Base-by-base conservation (phyloP, 2,329 filamentous ascomycete genomes). In the Botryotinia calthae region DNA sequence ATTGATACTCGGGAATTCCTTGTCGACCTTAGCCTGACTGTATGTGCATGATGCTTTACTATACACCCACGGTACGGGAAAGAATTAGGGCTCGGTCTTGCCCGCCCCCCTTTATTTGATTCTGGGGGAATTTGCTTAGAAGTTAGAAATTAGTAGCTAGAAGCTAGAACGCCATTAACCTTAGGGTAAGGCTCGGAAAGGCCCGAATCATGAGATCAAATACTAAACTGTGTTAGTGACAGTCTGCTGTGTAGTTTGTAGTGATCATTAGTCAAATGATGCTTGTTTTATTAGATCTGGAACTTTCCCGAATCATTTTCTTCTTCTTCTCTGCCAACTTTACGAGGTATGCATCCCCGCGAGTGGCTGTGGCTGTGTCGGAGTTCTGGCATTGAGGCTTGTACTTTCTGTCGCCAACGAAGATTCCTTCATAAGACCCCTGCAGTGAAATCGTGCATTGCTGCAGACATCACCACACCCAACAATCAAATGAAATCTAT, bases 181-280 rank as follows among this genome's bases (percentile, higher is more conserved):
- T n/a, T 18, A 40, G 18, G 58, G 58, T 61, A 61, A 40, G 59
- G 59, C 37, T 62, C 22, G 59, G 59, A 37, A 42, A 62, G 25
- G 59, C 34, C 59, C 59, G 59, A 42, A 42, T 62, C 59, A 62
- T 40, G 22, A n/a, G 59, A 42, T 40, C 59, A 62, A 62, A 62
- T 4, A n/a, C 16, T 34, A 62, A 62, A 62, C 10, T 40, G 25
- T 37, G 5, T 62, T 40, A 25, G 31, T 61, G 58, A 61, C n/a
- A 61, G 58, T n/a, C 58, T 37, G n/a, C 51, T 0, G 6, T 56
- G 14, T 18, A 56, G n/a, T 56, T 9, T 28, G n/a, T 28, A 56
- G n/a, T 56, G 51, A 56, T 56, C 51, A 56, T 31, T 56, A 61
- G 22, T 61, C 58, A 61, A 61, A 34, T 61, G 34, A 61, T 61